Conservation (phyloP, 2,329 filamentous ascomycete genomes). For the Cladosporium austrohemisphaericum region DNA sequence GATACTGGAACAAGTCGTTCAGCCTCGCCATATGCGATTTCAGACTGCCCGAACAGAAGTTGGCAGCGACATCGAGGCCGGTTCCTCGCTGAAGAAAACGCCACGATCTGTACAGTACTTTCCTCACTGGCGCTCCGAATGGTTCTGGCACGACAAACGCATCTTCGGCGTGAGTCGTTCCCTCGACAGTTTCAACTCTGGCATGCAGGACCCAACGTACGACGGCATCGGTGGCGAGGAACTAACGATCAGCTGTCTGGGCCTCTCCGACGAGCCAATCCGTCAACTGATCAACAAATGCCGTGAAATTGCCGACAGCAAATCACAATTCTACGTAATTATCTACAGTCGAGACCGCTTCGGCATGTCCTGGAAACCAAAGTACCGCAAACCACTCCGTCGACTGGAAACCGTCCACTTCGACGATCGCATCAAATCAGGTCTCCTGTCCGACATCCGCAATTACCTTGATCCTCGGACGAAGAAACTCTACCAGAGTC, state of each 20-base stretch:
- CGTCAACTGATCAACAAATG: constrained; percentile 40
- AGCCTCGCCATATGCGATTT: constrained; percentile 22
- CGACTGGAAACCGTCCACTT: constrained; percentile 71
- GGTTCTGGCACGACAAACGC: constrained; percentile 21
- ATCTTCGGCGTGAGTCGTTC: constrained; percentile 21
- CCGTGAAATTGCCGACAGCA: constrained; percentile 37
- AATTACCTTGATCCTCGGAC: constrained; percentile 69
- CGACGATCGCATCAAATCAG: constrained; percentile 59
- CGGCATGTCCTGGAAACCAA: constrained; percentile 32
- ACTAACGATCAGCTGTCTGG: constrained; percentile 40
- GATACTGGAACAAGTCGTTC: constrained; percentile 24
- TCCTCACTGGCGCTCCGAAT: constrained; percentile 23
- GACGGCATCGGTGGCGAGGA: constrained; percentile 26
- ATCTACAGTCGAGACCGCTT: constrained; percentile 38
- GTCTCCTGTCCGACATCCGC: constrained; percentile 65
- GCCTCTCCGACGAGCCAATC: constrained; percentile 44
- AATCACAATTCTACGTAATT: constrained; percentile 39
- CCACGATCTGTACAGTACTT: constrained; percentile 23
- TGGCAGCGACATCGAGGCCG: constrained; percentile 20
- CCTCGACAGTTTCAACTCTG: constrained; percentile 21
- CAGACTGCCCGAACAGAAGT: constrained; percentile 24
- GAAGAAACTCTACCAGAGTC: constrained; percentile 69
- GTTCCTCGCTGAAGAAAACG: constrained; percentile 23
- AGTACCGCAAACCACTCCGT: constrained; percentile 53
- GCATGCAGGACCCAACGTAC: constrained; percentile 22